Base-by-base conservation (phyloP, 345 rosid genomes). In the Viola odorata region DNA sequence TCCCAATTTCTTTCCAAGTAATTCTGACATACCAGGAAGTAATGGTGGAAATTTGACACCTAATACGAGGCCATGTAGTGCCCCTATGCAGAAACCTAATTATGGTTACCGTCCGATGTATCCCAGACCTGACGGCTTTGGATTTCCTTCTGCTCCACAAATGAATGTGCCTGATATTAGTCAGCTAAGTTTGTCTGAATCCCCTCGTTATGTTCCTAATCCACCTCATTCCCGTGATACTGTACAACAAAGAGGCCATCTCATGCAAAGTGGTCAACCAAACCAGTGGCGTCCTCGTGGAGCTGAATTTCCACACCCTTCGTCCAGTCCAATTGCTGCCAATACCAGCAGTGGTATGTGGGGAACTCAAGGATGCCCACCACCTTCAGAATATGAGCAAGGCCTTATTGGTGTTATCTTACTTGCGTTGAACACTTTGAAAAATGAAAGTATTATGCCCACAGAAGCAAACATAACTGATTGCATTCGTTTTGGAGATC, bases 351-450 rank as follows among this genome's bases (percentile, higher is more conserved):
- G 67, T 81, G 73, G 73, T 69, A 61, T 3, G 3, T 72, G 82
- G 84, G 85, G 84, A 67, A 76, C 80, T 66, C 82, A 71, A 73
- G 87, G 85, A 61, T 58, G 57, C 53, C 70, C 76, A 2, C 72
- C 74, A 49, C 88, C 91, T 55, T 67, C 92, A 60, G 87, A 84
- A 65, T 78, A 79, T 76, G 85, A 69, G 37, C 95, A 84, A 78
- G 82, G 96, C 72, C 95, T 84, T 65, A 81, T 86, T 52, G 91
- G 91, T 53, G 77, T 85, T 57, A 70, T 91, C 67, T 74, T 91
- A 65, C 84, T 80, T 57, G 85, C 96, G 47, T 71, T 91, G 65
- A 74, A 81, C 76, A 80, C 81, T 36, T 74, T 91, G 73, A 86
- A 84, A 81, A 75, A 38, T 50, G 95, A 88, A 69, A 81, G 79